Evolutionary conservation across 1,139 yeast species (phyloP), one percentile per base, ranked within the genome.

Genomic region (Arxiozyma heterogenica): DNA sequence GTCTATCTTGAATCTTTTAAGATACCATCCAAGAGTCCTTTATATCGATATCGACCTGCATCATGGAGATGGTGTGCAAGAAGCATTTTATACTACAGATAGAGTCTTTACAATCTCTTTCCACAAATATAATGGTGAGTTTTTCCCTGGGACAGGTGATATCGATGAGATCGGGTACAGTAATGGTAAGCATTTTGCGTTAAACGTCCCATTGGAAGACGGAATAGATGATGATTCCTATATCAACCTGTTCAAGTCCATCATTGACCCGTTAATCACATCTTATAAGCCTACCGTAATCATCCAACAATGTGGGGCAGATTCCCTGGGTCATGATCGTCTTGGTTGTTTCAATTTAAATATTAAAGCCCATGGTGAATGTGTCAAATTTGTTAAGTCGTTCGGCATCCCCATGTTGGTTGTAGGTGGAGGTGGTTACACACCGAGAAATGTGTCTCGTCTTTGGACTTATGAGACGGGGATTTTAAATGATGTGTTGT

Each of bases 41-140:
- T 93, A 93, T 67, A 89, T 93, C 54, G 98, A 93, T 70, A 91
- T 91, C 54, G 98, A 93, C 69, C 81, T 93, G 27, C 98, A 93
- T 69, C 98, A 93, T 67, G 98, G 98, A 25, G 98, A 93, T 68
- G 98, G 98, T 53, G 98, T 93, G 1, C 97, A 93, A 68, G 98
- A 93, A 70, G 98, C 98, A 1, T 93, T 93, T 64, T 90, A 91
- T 68, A 83, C 95, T 43, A 88, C 97, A 1, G 98, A 93, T 69
- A 74, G 98, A 55, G 98, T 93, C 30, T 88, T 90, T 94, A 91
- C 98, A 0, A 84, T 88, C 49, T 86, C 96, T 22, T 89, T 93
- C 73, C 98, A 93, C 73, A 93, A 93, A 70, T 93, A 88, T 68
- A 86, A 87, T 65, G 98, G 98, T 6, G 94, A 88, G 68, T 93